Evolutionary conservation across 2,329 filamentous ascomycete genomes (phyloP).

Genomic region (Phyllosticta capitalensis): DNA sequence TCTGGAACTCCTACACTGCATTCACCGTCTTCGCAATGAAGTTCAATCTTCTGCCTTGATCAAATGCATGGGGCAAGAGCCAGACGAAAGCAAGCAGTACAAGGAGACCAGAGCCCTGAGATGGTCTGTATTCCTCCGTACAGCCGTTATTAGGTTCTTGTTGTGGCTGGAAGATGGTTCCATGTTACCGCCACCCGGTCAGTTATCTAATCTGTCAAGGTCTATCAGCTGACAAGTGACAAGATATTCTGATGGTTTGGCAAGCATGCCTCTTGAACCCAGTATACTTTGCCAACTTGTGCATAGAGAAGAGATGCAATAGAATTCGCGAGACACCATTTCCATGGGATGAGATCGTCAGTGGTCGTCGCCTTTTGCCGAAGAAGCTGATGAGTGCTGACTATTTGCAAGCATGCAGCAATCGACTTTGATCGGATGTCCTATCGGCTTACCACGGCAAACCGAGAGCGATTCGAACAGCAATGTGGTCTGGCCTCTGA

Average conservation of each 20-base stretch:
- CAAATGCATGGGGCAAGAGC: background rate
- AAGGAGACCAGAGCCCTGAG: conserved; percentile 53
- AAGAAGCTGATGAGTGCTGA: conserved; percentile 31
- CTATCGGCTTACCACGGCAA: conserved; percentile 32
- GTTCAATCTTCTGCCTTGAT: conserved; percentile 24
- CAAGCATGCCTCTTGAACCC: conserved; percentile 74
- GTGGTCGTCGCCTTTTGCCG: too few species aligned
- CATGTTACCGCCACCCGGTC: background rate
- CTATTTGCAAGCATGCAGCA: conserved; percentile 44
- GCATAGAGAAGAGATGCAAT: conserved; percentile 48
- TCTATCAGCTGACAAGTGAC: conserved; percentile 5
- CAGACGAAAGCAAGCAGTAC: background rate
- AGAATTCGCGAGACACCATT: conserved; percentile 53
- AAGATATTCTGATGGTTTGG: conserved; percentile 69
- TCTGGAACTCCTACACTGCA: conserved; percentile 60
- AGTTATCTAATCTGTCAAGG: background rate
- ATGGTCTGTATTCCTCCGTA: conserved; percentile 60
- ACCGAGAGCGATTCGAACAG: conserved; percentile 42
- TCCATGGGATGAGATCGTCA: conserved; percentile 51
- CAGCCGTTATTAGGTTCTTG: conserved; percentile 59
- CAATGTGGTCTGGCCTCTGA: background rate
- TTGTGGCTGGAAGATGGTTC: conserved; percentile 44
- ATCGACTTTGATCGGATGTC: conserved; percentile 52
- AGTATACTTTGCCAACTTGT: conserved; percentile 63
- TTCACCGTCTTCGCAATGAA: conserved; percentile 58